Base-by-base conservation (phyloP, 2,329 filamentous ascomycete species). In the Aspergillus flavus region DNA sequence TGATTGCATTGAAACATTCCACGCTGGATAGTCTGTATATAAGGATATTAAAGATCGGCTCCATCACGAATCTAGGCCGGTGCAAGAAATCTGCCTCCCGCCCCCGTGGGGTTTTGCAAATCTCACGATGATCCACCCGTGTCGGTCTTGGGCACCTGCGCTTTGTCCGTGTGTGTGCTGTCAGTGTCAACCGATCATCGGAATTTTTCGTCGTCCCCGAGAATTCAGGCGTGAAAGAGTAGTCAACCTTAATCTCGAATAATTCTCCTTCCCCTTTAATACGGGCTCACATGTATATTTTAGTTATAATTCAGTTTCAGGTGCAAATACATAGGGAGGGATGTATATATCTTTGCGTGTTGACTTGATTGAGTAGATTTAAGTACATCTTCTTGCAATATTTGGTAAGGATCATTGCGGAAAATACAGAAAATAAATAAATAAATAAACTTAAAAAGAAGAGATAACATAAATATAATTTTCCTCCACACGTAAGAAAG, bases 101-200 rank as follows among this genome's bases (percentile, higher is more conserved):
- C 61, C 61, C 61, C 61, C 61, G 61, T 62, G 61, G 61, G 61
- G 61, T 55, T 55, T 41, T 39, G 41, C 52, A 57, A 54, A 59
- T 62, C 57, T 59, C 55, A 52, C 57, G 21, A 52, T 60, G 61
- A 46, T 63, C 61, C 61, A 63, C 61, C 41, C 57, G 50, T 59
- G 57, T 52, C 41, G 19, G 32, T 39, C 23, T 32, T 39, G 56
- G 41, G 39, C 56, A 58, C 39, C 21, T 57, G 55, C 28, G 55
- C 55, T 36, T 34, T 32, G 56, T 43, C 39, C 30, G 39, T 57
- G 54, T 56, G 23, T 56, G 16, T 46, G 41, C 26, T 32, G 23
- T 21, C 41, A 19, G 19, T 32, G 23, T 21, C 41, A 43, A 46
- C 43, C 21, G 43, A 46, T 26, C 23, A 14, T 48, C 45, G 21